Evolutionary conservation across 805 yeast species (phyloP).

Genomic region (Pichia sporocuriosa): DNA sequence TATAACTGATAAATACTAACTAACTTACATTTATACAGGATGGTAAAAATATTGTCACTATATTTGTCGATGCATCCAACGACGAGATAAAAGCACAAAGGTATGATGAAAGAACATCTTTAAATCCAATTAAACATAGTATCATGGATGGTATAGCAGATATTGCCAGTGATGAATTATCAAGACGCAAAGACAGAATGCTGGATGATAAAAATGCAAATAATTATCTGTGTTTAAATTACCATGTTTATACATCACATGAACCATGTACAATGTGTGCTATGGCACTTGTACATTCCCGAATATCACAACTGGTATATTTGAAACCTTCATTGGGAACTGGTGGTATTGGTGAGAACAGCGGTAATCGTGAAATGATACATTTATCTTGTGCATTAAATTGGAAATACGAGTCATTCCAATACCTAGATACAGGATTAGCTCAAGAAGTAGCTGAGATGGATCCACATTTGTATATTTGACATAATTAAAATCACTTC

Average conservation of each 20-base stretch:
- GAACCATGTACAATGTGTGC: conserved; percentile 97
- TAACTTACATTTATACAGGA: too few relatives aligned
- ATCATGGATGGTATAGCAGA: conserved; percentile 62
- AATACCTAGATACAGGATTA: conserved; percentile 13
- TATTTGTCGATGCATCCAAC: conserved; percentile 54
- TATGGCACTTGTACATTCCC: conserved; percentile 92
- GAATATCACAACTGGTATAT: conserved; percentile 66
- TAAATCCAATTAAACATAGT: conserved; percentile 63
- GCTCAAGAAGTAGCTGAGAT: conserved; percentile 1
- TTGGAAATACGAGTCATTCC: conserved; percentile 65
- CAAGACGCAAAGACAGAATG: conserved; percentile 27
- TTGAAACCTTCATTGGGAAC: conserved; percentile 40
- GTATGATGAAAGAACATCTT: conserved; percentile 33
- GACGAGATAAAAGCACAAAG: conserved; percentile 34
- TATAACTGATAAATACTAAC: too few relatives aligned
- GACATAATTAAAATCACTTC: background rate
- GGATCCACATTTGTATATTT: conserved; percentile 22
- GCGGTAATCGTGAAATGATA: conserved; percentile 66
- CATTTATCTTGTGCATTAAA: conserved; percentile 73
- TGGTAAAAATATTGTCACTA: conserved; percentile 53
- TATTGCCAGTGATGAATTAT: conserved; percentile 52
- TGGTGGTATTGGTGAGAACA: conserved; percentile 47
- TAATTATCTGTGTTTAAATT: conserved; percentile 65
- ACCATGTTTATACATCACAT: conserved; percentile 80
- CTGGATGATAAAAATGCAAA: conserved; percentile 12